A percentile compares a stretch with the other conserved stretches of the same genome.
These are phyloP conservation scores for Artemisia annua DNA, from an alignment of 129 eudicot species.

Conservation along the genomic window DNA sequence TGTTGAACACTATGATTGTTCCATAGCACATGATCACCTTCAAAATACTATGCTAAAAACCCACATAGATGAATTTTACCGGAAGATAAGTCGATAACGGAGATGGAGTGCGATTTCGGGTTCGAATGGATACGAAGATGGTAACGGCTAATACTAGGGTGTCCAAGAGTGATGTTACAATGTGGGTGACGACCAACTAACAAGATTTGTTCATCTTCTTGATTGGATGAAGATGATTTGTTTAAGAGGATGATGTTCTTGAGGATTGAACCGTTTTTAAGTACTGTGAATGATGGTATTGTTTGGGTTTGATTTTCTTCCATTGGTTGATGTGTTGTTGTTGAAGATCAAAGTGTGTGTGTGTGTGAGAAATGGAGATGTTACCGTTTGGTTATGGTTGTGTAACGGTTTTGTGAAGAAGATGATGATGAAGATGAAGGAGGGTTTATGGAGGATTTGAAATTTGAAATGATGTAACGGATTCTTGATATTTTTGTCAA, in stretches of 20 bases:
- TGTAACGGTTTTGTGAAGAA: background rate
- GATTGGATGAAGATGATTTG: constrained; percentile 22
- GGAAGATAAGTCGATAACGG: constrained; percentile 68
- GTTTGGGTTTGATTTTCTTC: constrained; percentile 25
- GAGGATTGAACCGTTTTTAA: constrained; percentile 73
- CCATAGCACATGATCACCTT: too few relatives aligned
- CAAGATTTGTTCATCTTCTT: constrained; percentile 51
- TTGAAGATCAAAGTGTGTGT: background rate
- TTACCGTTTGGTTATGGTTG: background rate
- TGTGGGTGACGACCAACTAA: constrained; percentile 87
- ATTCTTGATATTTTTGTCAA: too few relatives aligned
- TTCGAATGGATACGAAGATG: constrained; percentile 83
- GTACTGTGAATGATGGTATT: constrained; percentile 77
- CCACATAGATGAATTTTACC: too few relatives aligned
- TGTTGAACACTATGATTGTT: too few relatives aligned
- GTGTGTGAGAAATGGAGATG: background rate
- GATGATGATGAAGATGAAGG: background rate
- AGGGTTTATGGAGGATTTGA: too few relatives aligned
- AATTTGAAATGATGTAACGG: too few relatives aligned
- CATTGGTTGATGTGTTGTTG: too few relatives aligned
- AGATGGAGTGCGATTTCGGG: constrained; percentile 49
- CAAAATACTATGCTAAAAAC: too few relatives aligned
- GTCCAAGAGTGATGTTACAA: constrained; percentile 77
- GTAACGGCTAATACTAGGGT: constrained; percentile 92
- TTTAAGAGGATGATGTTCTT: constrained; percentile 86